Evolutionary conservation across 139 green algal genomes (phyloP), one percentile per base, ranked within the genome.

Genomic region (Tetratostichococcus sp.): DNA sequence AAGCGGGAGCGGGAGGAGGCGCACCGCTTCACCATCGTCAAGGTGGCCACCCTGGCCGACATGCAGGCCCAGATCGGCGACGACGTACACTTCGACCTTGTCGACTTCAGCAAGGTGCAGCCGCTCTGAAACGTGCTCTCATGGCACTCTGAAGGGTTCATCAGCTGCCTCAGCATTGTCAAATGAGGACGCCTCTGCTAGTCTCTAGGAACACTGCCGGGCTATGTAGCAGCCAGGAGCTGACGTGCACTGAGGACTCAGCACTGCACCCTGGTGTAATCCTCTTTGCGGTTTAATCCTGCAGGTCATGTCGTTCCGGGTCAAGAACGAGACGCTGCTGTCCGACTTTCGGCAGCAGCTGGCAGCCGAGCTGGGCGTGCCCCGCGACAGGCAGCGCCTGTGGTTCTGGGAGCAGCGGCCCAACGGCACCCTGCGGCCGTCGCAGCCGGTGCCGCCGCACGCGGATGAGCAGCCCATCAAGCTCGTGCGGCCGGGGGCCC

Each of bases 81-180:
- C 2, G 72, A 76, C n/a, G 70, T 67, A 4, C 85, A 86, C 73
- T 99, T 98, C 77, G 95, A 99, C 86, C 86, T 99, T 33, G 91
- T 95, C 16, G 92, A 99, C 81, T 85, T 93, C 74, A 86, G 94
- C 28, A 79, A 88, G 70, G 89, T 94, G 57, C 30, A 8, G 3
- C 62, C 19, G 8, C 68, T 4, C 30, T 70, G 4, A 35, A 70
- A 3, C 3, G 16, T 19, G 30, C 16, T 57, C 5, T 30, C 14
- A n/a, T n/a, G n/a, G n/a, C n/a, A n/a, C n/a, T n/a, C n/a, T n/a
- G n/a, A n/a, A n/a, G n/a, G n/a, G n/a, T n/a, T n/a, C n/a, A n/a
- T n/a, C n/a, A n/a, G n/a, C n/a, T n/a, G n/a, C n/a, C n/a, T n/a
- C n/a, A n/a, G n/a, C n/a, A n/a, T n/a, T n/a, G n/a, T n/a, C n/a